Evolutionary conservation across 345 rosid genomes (phyloP).

Genomic region (Eucalyptus leucophloia): DNA sequence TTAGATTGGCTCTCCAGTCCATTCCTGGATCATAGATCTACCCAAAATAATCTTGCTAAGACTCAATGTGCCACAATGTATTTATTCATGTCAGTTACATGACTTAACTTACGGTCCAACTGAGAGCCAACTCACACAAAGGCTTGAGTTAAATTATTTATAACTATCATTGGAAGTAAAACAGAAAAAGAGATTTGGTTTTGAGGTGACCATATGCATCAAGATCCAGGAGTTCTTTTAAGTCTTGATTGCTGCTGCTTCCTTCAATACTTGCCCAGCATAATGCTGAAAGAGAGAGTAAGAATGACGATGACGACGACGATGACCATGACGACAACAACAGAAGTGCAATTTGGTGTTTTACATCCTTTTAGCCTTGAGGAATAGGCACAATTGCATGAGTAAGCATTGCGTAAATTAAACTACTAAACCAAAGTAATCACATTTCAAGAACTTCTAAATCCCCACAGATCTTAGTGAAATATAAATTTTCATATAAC

Average conservation of each 20-base stretch:
- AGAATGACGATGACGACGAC: not conserved
- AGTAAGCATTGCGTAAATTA: not conserved
- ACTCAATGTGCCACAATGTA: fast-evolving
- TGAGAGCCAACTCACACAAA: not conserved
- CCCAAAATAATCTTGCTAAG: not conserved
- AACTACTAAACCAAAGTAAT: not conserved
- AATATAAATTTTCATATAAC: not conserved
- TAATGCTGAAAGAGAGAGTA: not conserved
- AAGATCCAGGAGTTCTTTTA: not conserved
- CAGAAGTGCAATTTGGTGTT: not conserved
- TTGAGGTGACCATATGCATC: not conserved
- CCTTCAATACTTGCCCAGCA: not conserved
- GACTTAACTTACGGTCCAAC: not conserved
- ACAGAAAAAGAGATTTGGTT: not conserved
- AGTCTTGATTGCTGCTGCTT: not conserved
- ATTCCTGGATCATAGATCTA: not conserved
- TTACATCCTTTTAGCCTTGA: not conserved
- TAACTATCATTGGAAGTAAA: not conserved
- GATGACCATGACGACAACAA: not conserved
- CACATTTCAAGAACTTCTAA: not conserved
- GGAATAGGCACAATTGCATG: not conserved
- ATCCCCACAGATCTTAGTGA: not conserved
- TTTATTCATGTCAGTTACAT: no score
- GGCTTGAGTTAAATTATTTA: not conserved
- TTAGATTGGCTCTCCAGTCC: not conserved